A percentile compares a stretch with the other conserved stretches of the same genome.
Evolutionary conservation across 2,329 filamentous ascomycete genomes (phyloP).

Genomic region (Trichoderma koningiopsis): DNA sequence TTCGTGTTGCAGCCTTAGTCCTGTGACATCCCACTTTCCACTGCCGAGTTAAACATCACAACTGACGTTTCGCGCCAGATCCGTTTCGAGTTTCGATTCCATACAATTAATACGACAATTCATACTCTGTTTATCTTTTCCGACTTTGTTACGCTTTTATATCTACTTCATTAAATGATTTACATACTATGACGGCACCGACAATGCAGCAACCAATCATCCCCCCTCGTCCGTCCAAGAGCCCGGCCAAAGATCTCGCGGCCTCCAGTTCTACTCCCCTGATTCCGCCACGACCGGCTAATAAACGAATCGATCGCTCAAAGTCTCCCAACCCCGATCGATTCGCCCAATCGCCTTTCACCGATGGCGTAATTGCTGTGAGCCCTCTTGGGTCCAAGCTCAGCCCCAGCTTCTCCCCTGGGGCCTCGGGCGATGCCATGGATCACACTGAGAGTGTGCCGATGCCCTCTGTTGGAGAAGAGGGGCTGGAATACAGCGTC

Average conservation of each 20-base stretch:
- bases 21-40: conserved; percentile 20
- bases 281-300: conserved; percentile 75
- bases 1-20: conserved; percentile 19
- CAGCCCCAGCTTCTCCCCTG: conserved; percentile 40
- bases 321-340: conserved; percentile 75
- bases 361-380: conserved; percentile 63
- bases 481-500: conserved; percentile 83
- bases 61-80: not conserved
- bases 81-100: not conserved
- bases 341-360: conserved; percentile 84
- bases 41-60: not conserved
- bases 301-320: conserved; percentile 73
- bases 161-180: conserved; percentile 12
- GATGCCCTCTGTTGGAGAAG: conserved; percentile 83
- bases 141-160: not conserved
- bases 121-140: not conserved
- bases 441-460: conserved; percentile 74
- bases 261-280: conserved; percentile 55
- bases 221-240: conserved; percentile 58
- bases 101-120: not conserved
- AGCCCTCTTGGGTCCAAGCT: conserved; percentile 43
- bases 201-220: conserved; percentile 55
- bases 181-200: conserved; percentile 51
- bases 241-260: conserved; percentile 48
- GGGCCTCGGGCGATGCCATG: conserved; percentile 46